phyloP scores from a whole-genome alignment of 176 grass and related monocot genomes.

The Ampelocalamus luodianensis region DNA sequence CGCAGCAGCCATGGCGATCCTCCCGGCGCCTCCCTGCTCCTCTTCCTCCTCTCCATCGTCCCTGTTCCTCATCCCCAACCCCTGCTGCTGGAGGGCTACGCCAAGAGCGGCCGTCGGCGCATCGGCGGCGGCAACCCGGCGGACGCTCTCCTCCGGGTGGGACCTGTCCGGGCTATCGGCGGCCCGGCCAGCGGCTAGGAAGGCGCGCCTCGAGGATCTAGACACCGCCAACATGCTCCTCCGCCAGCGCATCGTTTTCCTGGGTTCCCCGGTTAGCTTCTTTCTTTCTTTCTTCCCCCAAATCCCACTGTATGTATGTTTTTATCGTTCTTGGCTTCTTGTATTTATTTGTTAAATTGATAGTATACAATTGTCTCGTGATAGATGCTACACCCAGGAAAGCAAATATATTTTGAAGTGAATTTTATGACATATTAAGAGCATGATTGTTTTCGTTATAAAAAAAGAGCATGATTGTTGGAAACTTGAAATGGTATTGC shows the following conservation, averaged over 20 bases:
- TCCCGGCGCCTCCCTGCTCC: conserved; percentile 15
- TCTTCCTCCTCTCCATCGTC: background rate
- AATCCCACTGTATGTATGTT: conserved; percentile 26
- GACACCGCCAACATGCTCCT: conserved; percentile 87
- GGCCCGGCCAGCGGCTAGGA: conserved; percentile 47
- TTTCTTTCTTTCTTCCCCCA: background rate
- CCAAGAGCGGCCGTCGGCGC: conserved; percentile 37
- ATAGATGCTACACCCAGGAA: background rate
- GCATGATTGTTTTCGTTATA: background rate
- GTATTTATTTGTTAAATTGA: background rate
- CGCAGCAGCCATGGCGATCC: conserved; percentile 39
- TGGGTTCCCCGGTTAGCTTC: conserved; percentile 67
- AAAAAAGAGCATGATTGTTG: background rate
- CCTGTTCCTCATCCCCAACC: conserved; percentile 15
- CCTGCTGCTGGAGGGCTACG: conserved; percentile 14
- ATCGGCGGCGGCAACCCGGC: conserved; percentile 24
- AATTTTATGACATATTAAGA: conserved; percentile 18
- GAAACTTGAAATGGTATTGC: conserved; percentile 10
- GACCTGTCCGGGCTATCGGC: conserved; percentile 35
- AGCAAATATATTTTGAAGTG: conserved; percentile 1
- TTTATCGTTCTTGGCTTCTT: background rate
- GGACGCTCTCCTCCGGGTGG: conserved; percentile 62
- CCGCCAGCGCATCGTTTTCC: conserved; percentile 78
- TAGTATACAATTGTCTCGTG: background rate
- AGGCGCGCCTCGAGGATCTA: conserved; percentile 61